These are phyloP conservation scores for Beta corolliflora DNA, from an alignment of 179 eudicot species.

Conservation along the genomic window DNA sequence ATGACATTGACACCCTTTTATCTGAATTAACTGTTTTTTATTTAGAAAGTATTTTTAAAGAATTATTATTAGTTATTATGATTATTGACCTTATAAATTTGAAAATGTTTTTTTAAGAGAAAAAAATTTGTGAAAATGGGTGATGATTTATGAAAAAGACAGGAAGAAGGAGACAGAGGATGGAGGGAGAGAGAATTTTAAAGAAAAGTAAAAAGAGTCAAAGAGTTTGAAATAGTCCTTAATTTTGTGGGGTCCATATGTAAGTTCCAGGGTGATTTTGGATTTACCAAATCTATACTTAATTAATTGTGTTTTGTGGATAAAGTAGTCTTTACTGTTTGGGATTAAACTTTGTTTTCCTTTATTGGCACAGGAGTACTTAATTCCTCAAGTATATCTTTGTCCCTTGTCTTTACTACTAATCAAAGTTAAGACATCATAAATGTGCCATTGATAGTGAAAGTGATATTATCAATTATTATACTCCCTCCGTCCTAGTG, in stretches of 20 bases:
- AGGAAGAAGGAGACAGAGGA: conserved; percentile 9
- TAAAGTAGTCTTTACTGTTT: background rate
- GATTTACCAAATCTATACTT: background rate
- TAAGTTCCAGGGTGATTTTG: background rate
- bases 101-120: background rate
- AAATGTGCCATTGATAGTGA: too few species aligned
- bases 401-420: too few species aligned
- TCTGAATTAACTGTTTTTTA: background rate
- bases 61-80: background rate
- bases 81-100: background rate
- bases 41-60: background rate
- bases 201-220: background rate
- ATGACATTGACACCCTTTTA: conserved; percentile 11
- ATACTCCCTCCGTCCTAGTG: too few species aligned
- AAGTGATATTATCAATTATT: too few species aligned
- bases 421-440: too few species aligned
- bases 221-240: conserved; percentile 16
- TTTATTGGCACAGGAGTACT: too few species aligned
- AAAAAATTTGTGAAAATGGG: background rate
- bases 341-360: too few species aligned
- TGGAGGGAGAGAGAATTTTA: background rate
- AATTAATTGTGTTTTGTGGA: conserved; percentile 6
- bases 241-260: conserved; percentile 9
- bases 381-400: too few species aligned
- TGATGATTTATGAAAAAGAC: conserved; percentile 13